phyloP scores from a whole-genome alignment of 2,329 filamentous ascomycete genomes.

The Verticillium isaacii region DNA sequence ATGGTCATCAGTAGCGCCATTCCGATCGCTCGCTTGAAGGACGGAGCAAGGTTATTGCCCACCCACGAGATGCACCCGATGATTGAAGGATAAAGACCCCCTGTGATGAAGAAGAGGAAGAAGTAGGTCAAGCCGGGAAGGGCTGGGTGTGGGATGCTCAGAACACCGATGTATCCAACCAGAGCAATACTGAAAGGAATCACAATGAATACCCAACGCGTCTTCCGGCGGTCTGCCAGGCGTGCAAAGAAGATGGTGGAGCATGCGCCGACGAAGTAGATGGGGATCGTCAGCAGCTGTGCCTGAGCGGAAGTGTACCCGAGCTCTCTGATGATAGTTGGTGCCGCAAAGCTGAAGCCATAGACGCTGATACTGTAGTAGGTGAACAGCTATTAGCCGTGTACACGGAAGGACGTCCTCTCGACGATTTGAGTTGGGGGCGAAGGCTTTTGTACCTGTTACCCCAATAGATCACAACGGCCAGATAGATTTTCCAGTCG shows the following conservation, averaged over 20 bases:
- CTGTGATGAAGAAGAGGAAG: constrained; percentile 17
- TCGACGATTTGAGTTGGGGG: too few relatives aligned
- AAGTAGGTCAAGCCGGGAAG: constrained; percentile 20
- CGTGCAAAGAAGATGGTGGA: constrained; percentile 19
- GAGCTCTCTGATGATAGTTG: constrained; percentile 5
- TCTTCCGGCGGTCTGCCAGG: constrained; percentile 21
- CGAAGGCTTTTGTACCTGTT: too few relatives aligned
- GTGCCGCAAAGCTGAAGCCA: constrained; percentile 12
- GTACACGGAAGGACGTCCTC: too few relatives aligned
- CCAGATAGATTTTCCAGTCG: constrained; percentile 40
- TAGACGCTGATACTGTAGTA: constrained; percentile 30
- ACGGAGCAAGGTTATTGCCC: constrained; percentile 18
- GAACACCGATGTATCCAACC: neutral
- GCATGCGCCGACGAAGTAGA: constrained; percentile 16
- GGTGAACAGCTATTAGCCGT: neutral
- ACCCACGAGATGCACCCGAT: constrained; percentile 18
- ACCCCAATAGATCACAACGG: too few relatives aligned
- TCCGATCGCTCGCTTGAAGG: constrained; percentile 17
- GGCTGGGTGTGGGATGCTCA: neutral
- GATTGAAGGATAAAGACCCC: constrained; percentile 25
- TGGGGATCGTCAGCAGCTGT: constrained; percentile 12
- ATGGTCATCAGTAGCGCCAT: constrained; percentile 16
- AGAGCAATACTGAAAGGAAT: constrained; percentile 19
- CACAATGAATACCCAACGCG: constrained; percentile 32
- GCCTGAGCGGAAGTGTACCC: constrained; percentile 6